These are phyloP conservation scores for Claviceps sp. DNA, from an alignment of 2,329 filamentous ascomycete genomes.

Conservation along the genomic window DNA sequence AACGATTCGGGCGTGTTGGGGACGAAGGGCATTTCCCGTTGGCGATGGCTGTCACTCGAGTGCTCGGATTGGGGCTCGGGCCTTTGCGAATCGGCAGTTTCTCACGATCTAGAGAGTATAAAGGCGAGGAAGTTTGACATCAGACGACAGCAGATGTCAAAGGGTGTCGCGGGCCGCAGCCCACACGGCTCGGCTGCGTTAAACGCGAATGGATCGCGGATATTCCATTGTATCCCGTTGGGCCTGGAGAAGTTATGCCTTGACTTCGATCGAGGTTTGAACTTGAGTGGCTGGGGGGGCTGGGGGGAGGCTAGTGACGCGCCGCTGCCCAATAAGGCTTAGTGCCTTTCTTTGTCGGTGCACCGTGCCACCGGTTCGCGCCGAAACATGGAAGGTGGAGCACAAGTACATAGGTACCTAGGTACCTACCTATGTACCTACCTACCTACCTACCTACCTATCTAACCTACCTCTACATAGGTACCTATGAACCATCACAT, in stretches of 20 bases:
- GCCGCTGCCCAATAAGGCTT: not conserved
- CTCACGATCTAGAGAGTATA: not conserved
- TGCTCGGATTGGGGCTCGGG: not conserved
- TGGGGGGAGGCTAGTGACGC: not conserved
- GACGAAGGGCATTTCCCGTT: conserved; percentile 24
- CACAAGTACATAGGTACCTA: too few relatives aligned
- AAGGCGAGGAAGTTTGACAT: not conserved
- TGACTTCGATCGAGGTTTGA: not conserved
- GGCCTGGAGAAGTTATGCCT: not conserved
- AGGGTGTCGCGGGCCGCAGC: not conserved
- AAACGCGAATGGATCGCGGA: not conserved
- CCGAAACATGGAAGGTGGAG: not conserved
- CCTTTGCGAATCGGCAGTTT: not conserved
- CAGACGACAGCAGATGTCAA: not conserved
- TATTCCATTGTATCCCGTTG: not conserved
- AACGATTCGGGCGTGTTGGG: conserved; percentile 64
- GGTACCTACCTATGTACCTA: too few relatives aligned
- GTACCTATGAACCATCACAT: too few relatives aligned
- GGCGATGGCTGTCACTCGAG: not conserved
- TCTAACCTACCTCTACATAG: too few relatives aligned
- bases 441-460: too few relatives aligned
- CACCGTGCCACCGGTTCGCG: not conserved
- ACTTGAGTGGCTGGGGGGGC: not conserved
- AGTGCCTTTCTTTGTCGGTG: not conserved
- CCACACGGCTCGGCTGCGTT: not conserved